Evolutionary conservation across 2,329 filamentous ascomycete genomes (phyloP).

Genomic region (Dryadomyces quercus-mongolicae): DNA sequence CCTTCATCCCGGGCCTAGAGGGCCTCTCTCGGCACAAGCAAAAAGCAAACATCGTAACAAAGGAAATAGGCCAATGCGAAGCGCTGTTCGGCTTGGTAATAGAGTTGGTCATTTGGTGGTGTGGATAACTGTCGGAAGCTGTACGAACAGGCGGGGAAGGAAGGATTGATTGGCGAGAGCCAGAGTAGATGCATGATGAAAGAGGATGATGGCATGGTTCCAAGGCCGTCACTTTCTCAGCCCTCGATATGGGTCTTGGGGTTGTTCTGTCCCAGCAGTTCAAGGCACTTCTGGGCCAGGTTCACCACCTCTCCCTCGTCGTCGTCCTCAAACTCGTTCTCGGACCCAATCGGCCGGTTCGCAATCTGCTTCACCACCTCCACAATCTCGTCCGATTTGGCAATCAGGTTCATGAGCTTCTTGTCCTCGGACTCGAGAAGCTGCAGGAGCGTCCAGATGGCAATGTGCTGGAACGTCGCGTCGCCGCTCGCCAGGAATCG

Average conservation of each 20-base stretch:
- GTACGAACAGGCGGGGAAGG: neutral
- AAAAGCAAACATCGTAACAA: constrained; percentile 2
- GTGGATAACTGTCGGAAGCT: neutral
- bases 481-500: constrained; percentile 91
- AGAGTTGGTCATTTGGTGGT: neutral
- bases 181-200: neutral
- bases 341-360: constrained; percentile 76
- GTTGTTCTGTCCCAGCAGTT: constrained; percentile 65
- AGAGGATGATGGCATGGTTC: neutral
- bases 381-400: constrained; percentile 82
- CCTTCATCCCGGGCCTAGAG: constrained; percentile 5
- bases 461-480: constrained; percentile 96
- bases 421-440: constrained; percentile 91
- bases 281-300: constrained; percentile 79
- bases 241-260: constrained; percentile 77
- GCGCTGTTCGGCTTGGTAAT: neutral
- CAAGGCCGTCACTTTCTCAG: constrained; percentile 23
- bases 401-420: constrained; percentile 76
- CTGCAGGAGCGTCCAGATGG: constrained; percentile 94
- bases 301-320: constrained; percentile 89
- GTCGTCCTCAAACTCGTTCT: constrained; percentile 77
- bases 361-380: constrained; percentile 86
- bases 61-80: constrained; percentile 5
- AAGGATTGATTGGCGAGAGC: constrained; percentile 5
- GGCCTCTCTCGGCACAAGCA: neutral